Base-by-base conservation (phyloP, 805 yeast species). In the Yamadazyma sp. region DNA sequence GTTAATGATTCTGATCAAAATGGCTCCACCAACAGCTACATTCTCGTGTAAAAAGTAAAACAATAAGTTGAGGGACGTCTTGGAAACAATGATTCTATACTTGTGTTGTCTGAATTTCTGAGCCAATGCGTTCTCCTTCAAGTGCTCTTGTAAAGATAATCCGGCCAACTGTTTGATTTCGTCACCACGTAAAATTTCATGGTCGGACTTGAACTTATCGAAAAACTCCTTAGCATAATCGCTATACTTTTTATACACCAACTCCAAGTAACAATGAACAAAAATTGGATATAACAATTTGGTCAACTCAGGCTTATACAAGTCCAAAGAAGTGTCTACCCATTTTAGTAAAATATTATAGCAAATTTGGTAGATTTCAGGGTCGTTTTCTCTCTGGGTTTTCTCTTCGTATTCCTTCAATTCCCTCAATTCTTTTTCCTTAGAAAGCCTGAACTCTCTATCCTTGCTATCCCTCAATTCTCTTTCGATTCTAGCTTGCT, bases 261-360 rank as follows among this genome's bases (percentile, higher is more conserved):
- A 71, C 50, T 88, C 91, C 44, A 93, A 68, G 56, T 78, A 93
- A 51, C 88, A 78, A 59, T 91, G 95, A 35, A 91, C 83, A 61
- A 90, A 93, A n/a, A 93, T 71, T 5, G 99, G 99, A 58, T 85
- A 93, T 49, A 91, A 64, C 28, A 91, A 75, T 47, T 93, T 77
- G 40, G 82, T 76, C 43, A 93, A 71, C 60, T 93, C 97, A 12
- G 95, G 89, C 60, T 78, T 84, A 62, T 93, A 93, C 62, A 93
- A 73, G 59, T 91, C 99, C 50, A 93, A 71, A 0, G 96, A 88
- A 12, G 87, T 74, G 49, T 88, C 95, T 27, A 87, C 85, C 98
- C 98, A 93, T 34, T 81, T 80, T 45, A 85, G 76, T 45, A 89
- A 74, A 58, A 87, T 73, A 12, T 81, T 69, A 62, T 89, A 93